phyloP scores from a whole-genome alignment of 1,284 basidiomycete species.

The Erythrobasidium hasegawianum region DNA sequence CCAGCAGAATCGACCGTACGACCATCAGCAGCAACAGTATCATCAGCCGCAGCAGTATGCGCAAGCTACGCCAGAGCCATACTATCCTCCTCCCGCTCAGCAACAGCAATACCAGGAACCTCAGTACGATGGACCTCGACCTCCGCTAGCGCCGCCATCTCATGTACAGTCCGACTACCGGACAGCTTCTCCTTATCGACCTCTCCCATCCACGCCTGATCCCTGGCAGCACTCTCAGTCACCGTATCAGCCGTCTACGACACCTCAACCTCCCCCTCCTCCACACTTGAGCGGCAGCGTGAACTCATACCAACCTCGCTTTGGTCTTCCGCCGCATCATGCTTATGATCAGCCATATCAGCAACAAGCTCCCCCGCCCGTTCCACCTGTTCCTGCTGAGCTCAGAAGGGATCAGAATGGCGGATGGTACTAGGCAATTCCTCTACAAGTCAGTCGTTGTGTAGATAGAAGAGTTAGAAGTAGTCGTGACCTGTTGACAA shows the following conservation, averaged over 20 bases:
- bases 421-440: neutral
- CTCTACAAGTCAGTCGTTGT: neutral
- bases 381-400: conserved; percentile 25
- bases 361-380: conserved; percentile 8
- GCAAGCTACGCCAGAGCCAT: neutral
- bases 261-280: conserved; percentile 14
- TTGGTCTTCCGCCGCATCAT: conserved; percentile 27
- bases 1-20: neutral
- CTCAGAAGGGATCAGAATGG: conserved; percentile 9
- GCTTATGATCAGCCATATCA: conserved; percentile 24
- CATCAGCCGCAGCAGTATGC: neutral
- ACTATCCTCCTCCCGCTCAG: neutral
- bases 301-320: conserved; percentile 17
- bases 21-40: conserved; percentile 10
- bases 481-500: too few species aligned
- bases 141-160: neutral
- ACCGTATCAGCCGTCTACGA: neutral
- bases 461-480: too few species aligned
- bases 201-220: conserved; percentile 22
- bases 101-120: conserved; percentile 1
- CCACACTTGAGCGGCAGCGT: neutral
- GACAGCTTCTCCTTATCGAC: conserved; percentile 22
- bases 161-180: conserved; percentile 22
- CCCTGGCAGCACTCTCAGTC: neutral
- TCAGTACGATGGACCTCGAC: neutral